Conservation (phyloP, 2,329 filamentous ascomycete genomes). For the Fusarium cicatricum region DNA sequence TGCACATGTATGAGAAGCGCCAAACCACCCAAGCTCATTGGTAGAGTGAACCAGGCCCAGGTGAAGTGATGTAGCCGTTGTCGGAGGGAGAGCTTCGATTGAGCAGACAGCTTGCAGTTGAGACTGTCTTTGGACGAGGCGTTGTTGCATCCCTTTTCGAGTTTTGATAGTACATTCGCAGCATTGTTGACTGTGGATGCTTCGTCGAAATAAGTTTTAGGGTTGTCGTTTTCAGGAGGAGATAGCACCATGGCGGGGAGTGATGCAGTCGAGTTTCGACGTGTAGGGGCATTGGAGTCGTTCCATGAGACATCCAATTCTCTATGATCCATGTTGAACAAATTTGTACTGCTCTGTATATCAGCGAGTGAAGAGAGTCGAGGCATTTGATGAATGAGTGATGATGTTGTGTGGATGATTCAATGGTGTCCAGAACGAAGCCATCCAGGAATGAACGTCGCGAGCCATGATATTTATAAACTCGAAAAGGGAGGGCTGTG, state of each 20-base stretch:
- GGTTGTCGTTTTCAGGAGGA: constrained; percentile 15
- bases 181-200: background rate
- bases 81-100: constrained; percentile 50
- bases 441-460: constrained; percentile 1
- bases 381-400: constrained; percentile 4
- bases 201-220: constrained; percentile 18
- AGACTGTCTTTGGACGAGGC: constrained; percentile 2
- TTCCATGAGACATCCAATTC: constrained; percentile 35
- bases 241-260: constrained; percentile 8
- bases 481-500: background rate
- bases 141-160: constrained; percentile 18
- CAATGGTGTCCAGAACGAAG: background rate
- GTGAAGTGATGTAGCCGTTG: constrained; percentile 66
- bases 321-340: constrained; percentile 30
- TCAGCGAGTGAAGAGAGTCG: background rate
- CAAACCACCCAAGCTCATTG: constrained; percentile 78
- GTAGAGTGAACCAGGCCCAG: constrained; percentile 77
- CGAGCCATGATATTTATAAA: constrained; percentile 22
- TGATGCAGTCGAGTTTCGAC: constrained; percentile 35
- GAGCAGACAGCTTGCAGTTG: constrained; percentile 29
- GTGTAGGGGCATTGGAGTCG: constrained; percentile 39
- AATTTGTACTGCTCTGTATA: background rate
- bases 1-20: constrained; percentile 69
- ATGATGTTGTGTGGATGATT: background rate
- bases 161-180: constrained; percentile 8